These are phyloP conservation scores for Talaromyces liani DNA, from an alignment of 495 filamentous ascomycete genomes.

Conservation along the genomic window DNA sequence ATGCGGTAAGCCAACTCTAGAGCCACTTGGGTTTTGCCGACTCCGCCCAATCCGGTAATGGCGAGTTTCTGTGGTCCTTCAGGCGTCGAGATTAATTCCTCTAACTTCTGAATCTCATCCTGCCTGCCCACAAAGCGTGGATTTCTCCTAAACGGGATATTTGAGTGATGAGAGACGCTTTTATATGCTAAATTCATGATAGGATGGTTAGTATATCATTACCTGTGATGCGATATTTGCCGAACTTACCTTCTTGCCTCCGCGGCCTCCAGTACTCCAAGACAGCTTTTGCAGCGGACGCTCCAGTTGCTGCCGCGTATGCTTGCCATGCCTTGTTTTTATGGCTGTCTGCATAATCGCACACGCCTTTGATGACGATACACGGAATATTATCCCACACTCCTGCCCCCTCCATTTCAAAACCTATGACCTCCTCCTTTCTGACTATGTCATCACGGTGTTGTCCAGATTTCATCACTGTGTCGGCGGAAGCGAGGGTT, in stretches of 20 bases:
- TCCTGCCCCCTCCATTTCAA: conserved; percentile 39
- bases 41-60: conserved; percentile 37
- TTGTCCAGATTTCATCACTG: conserved; percentile 21
- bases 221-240: too few species aligned
- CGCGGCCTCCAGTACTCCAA: conserved; percentile 5
- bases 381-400: conserved; percentile 27
- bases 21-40: conserved; percentile 45
- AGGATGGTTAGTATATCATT: not conserved
- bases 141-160: conserved; percentile 5
- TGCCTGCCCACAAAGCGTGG: not conserved
- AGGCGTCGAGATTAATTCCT: conserved; percentile 11
- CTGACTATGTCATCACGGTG: conserved; percentile 16
- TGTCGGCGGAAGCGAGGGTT: conserved; percentile 17
- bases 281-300: conserved; percentile 18
- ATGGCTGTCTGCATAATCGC: conserved; percentile 35
- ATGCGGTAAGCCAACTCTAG: conserved; percentile 9
- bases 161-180: not conserved
- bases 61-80: conserved; percentile 16
- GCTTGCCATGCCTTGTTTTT: conserved; percentile 35
- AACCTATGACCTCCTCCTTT: conserved; percentile 24
- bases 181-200: not conserved
- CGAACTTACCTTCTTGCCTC: not conserved
- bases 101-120: not conserved
- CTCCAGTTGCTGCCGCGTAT: conserved; percentile 28
- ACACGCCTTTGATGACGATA: conserved; percentile 30